Conservation (phyloP, 2,329 filamentous ascomycete genomes). For the Trichoderma arundinaceum region DNA sequence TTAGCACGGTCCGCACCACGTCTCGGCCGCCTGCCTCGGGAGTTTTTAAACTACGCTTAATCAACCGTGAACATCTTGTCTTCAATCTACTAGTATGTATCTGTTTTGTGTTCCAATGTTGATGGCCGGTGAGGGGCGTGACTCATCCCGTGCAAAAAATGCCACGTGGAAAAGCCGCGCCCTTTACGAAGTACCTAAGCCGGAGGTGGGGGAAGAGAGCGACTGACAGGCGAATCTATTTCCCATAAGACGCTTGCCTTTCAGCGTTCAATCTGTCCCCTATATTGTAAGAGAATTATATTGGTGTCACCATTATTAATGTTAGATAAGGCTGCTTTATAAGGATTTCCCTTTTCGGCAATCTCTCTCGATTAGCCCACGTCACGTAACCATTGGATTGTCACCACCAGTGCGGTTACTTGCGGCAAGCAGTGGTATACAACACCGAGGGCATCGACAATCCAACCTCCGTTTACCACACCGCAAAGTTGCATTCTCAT, state of each 20-base stretch:
- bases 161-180: too few species aligned
- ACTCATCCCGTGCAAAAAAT: neutral
- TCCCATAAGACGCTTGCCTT: too few species aligned
- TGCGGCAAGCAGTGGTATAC: conserved; percentile 2
- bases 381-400: neutral
- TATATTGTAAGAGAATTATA: too few species aligned
- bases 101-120: neutral
- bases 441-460: neutral
- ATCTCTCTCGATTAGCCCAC: neutral
- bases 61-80: neutral
- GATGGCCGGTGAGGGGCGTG: neutral
- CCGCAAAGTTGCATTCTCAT: neutral
- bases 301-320: too few species aligned
- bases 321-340: too few species aligned
- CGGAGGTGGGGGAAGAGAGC: too few species aligned
- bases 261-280: too few species aligned
- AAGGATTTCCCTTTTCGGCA: too few species aligned
- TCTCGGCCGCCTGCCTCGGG: neutral
- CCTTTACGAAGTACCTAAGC: too few species aligned
- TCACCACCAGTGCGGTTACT: conserved; percentile 9
- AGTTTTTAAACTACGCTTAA: neutral
- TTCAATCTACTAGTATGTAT: neutral
- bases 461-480: neutral
- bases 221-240: too few species aligned
- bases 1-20: neutral